Conservation (phyloP, 441 rosid species). For the Populus hybrid region DNA sequence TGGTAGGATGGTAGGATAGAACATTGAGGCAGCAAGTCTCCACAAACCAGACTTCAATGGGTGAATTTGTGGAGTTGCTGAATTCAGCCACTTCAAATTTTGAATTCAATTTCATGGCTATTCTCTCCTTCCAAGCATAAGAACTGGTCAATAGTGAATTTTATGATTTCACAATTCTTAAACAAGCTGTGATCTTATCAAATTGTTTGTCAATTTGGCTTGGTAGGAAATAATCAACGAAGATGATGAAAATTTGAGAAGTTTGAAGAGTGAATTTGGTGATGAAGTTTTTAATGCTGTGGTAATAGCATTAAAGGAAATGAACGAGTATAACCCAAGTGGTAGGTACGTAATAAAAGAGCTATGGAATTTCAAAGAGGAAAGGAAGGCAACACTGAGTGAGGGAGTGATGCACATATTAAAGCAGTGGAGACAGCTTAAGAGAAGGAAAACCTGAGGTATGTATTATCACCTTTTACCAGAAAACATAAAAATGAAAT, state of each 20-base stretch:
- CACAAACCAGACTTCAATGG: background rate
- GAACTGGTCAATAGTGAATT: background rate
- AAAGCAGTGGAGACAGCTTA: constrained; percentile 25
- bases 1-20: background rate
- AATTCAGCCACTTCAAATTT: background rate
- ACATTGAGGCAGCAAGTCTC: background rate
- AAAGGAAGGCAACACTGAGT: constrained; percentile 39
- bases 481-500: background rate
- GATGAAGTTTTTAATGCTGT: constrained; percentile 36
- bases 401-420: constrained; percentile 29
- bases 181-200: background rate
- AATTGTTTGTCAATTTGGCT: background rate
- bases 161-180: too few relatives aligned
- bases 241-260: constrained; percentile 36
- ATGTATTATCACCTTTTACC: background rate
- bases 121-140: too few relatives aligned
- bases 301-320: constrained; percentile 29
- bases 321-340: constrained; percentile 43
- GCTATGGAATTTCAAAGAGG: constrained; percentile 38
- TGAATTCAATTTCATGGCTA: background rate
- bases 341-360: constrained; percentile 38
- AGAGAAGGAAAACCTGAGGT: constrained; percentile 24
- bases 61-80: background rate
- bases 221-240: constrained; percentile 37
- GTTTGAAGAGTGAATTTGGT: constrained; percentile 31